These are phyloP conservation scores for Penicillium griseofulvum DNA, from an alignment of 2,329 filamentous ascomycete genomes.

Conservation along the genomic window DNA sequence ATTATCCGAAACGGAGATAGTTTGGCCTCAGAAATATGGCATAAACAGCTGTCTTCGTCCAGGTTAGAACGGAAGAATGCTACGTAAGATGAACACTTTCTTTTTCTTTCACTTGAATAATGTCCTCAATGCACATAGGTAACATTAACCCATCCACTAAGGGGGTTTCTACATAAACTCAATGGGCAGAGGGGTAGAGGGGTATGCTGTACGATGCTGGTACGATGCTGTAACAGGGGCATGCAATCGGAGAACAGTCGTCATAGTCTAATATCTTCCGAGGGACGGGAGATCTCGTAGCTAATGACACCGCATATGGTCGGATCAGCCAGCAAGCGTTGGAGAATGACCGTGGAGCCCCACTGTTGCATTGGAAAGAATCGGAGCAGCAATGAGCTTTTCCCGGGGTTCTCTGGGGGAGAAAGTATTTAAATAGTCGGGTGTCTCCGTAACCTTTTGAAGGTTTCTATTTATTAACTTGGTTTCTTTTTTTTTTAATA, in stretches of 20 bases:
- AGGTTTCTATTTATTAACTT: slow-evolving; percentile 8
- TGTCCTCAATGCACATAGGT: neutral
- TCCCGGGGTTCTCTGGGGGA: slow-evolving; percentile 21
- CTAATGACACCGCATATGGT: slow-evolving; percentile 23
- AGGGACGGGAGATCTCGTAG: slow-evolving; percentile 42
- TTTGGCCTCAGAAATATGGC: neutral
- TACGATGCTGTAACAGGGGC: neutral
- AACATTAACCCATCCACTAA: neutral
- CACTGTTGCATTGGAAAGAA: slow-evolving; percentile 40
- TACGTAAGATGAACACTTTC: slow-evolving; percentile 8
- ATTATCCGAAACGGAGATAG: neutral
- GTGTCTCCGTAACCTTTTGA: slow-evolving; percentile 13
- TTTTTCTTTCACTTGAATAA: slow-evolving; percentile 1
- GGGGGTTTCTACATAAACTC: neutral
- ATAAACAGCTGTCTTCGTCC: slow-evolving; percentile 16
- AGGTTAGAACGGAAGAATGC: slow-evolving; percentile 6
- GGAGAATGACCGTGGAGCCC: slow-evolving; percentile 30
- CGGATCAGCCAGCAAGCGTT: slow-evolving; percentile 31
- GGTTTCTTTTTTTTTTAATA: slow-evolving; percentile 12
- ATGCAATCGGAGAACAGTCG: slow-evolving; percentile 1
- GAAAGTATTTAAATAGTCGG: slow-evolving; percentile 25
- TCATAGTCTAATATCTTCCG: slow-evolving; percentile 27
- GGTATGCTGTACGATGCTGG: neutral
- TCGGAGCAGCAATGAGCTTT: slow-evolving; percentile 36
- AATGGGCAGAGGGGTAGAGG: neutral